Base-by-base conservation (phyloP, 1,139 yeast genomes). In the Geotrichum siamense region DNA sequence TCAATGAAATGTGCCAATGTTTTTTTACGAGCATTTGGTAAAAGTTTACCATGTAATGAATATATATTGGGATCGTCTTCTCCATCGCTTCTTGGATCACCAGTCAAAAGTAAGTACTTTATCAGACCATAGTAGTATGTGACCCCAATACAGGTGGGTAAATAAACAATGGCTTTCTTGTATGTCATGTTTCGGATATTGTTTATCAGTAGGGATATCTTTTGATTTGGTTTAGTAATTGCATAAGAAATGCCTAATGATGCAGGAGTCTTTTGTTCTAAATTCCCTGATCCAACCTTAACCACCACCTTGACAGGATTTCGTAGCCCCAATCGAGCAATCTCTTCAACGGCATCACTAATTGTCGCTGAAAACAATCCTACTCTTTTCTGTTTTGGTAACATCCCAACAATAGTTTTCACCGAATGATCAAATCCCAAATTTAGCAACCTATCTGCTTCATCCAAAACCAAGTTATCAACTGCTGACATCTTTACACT, bases 311-410 rank as follows among this genome's bases (percentile, higher is more conserved):
- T 82, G 13, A 87, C 94, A 0, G 97, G 96, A 58, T 89, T 87
- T 48, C 94, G 73, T 75, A 89, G 76, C 13, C 96, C 96, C 0
- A 62, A 58, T 15, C 63, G 56, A 2, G 63, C 64, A 35, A 65
- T 54, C 35, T 62, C 61, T 12, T 57, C 56, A 4, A 65, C 87
- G 0, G 95, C 95, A 40, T 85, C 78, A 1, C 85, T 75, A 38
- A 89, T 76, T 0, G 97, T 89, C 1, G 97, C 97, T 1, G 95
- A 85, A 59, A 87, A 89, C 26, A 89, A 68, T 1, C 98, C 98
- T 0, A 95, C 87, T 57, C 98, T 74, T 57, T 95, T 76, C 64
- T 91, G 98, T 55, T 84, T 82, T 0, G 98, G 96, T 31, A 89
- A 67, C 39, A 72, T 64, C 41, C 75, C 72, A 38, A 87, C 69